Base-by-base conservation (phyloP, 371 early-diverging fungal genomes). In the Syncephalastrum racemosum region DNA sequence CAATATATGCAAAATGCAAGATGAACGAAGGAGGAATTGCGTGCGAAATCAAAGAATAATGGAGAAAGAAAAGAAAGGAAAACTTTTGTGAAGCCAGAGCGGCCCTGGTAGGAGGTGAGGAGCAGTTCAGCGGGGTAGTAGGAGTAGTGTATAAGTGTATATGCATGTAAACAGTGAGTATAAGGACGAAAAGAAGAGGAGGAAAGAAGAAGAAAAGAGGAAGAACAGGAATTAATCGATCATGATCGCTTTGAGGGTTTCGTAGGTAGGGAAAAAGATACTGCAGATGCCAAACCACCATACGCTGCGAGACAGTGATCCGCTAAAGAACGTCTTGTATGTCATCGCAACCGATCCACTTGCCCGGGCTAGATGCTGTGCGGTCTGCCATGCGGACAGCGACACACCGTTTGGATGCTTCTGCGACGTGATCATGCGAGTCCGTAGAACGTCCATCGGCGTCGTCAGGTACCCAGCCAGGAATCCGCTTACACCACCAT, bases 261-360 rank as follows among this genome's bases (percentile, higher is more conserved):
- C 89, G 58, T 90, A 90, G 16, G 82, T 74, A 8, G 91, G 89
- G 70, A 90, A 90, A 66, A 90, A 90, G 62, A 89, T 87, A 20
- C 83, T 82, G 59, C 91, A 90, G 46, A 89, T 84, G 58, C 89
- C 82, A 59, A 89, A 87, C 87, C 91, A 90, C 91, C 91, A 90
- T 16, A 82, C 56, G 39, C 81, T 79, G 40, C 91, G 66, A 4
- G 90, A 81, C 10, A 81, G 70, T 1, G 85, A 81, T 12, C 91
- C 91, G 0, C 73, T 71, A 67, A 87, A 89, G 75, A 89, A 85
- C 12, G 82, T 60, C 41, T 68, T 53, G 46, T 73, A 75, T 0
- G 81, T 54, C 50, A 59, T 44, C 10, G 36, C 36, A 10, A 31
- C 36, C 36, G 36, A 31, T 31, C 36, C 36, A 31, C 36, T 31